Evolutionary conservation across 345 rosid genomes (phyloP).

Genomic region (Eutrema heterophyllum): DNA sequence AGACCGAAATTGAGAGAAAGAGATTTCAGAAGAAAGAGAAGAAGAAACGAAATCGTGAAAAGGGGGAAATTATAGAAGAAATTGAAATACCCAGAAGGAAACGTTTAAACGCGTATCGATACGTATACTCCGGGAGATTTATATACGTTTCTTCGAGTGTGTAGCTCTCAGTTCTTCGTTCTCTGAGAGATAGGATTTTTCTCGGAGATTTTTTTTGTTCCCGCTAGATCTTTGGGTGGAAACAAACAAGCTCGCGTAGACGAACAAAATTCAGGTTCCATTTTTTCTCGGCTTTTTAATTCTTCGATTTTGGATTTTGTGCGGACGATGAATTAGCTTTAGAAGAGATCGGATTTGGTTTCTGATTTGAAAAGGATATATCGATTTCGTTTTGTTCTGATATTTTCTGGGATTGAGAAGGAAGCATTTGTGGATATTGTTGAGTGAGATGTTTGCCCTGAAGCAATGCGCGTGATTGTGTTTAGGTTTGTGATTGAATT

Average conservation of each 20-base stretch:
- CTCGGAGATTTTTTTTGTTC: not conserved
- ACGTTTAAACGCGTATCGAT: conserved; percentile 9
- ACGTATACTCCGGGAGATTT: not conserved
- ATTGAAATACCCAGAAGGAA: not conserved
- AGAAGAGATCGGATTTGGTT: conserved; percentile 12
- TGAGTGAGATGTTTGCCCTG: conserved; percentile 3
- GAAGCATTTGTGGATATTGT: conserved; percentile 4
- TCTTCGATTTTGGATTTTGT: not conserved
- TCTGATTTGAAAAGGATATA: not conserved
- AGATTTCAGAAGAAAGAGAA: conserved; percentile 12
- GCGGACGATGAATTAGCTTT: not conserved
- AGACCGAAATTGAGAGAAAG: not conserved
- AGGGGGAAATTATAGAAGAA: not conserved
- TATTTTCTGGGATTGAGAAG: not conserved
- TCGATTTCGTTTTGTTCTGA: not conserved
- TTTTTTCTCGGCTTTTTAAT: not conserved
- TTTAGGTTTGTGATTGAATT: not conserved
- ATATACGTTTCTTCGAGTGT: not conserved
- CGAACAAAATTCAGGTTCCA: conserved; percentile 12
- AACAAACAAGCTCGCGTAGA: conserved; percentile 20
- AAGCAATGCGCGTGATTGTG: conserved; percentile 18
- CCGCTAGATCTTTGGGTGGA: conserved; percentile 17
- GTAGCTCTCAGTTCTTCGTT: conserved; percentile 10
- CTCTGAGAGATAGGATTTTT: conserved; percentile 1
- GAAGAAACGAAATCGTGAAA: conserved; percentile 2